Percentiles rank a stretch among this genome's conserved stretches.
phyloP scores from a whole-genome alignment of 2,329 filamentous ascomycete genomes.

The Cercospora beticola region DNA sequence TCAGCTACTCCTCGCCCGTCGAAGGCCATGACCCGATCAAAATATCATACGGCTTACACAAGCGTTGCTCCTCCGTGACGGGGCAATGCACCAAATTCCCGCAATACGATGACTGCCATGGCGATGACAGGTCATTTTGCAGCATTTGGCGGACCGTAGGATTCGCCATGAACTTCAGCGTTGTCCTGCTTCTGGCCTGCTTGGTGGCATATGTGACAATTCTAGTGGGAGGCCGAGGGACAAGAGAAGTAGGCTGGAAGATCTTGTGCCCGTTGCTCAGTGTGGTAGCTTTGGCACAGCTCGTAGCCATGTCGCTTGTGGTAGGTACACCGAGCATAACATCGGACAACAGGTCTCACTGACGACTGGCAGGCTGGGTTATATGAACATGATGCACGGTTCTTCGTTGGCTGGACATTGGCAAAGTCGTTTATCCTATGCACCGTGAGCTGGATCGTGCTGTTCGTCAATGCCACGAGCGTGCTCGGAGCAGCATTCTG shows the following conservation, averaged over 20 bases:
- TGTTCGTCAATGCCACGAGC: slow-evolving; percentile 55
- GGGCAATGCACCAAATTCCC: slow-evolving; percentile 67
- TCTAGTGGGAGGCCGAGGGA: slow-evolving; percentile 73
- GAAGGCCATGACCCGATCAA: slow-evolving; percentile 50
- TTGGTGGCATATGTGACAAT: slow-evolving; percentile 79
- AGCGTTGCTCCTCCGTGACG: slow-evolving; percentile 70
- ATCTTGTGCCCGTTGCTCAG: slow-evolving; percentile 66
- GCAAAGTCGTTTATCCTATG: slow-evolving; percentile 74
- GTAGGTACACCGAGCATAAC: slow-evolving; percentile 52
- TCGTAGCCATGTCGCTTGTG: slow-evolving; percentile 77
- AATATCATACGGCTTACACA: slow-evolving; percentile 75
- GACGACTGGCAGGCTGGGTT: slow-evolving; percentile 65
- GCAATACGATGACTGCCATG: slow-evolving; percentile 63
- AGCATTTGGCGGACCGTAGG: slow-evolving; percentile 86
- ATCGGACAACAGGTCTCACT: slow-evolving; percentile 6
- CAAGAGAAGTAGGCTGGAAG: slow-evolving; percentile 80
- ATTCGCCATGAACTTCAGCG: slow-evolving; percentile 81
- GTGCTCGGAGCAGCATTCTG: slow-evolving; percentile 67
- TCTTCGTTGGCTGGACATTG: slow-evolving; percentile 78
- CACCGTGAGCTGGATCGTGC: slow-evolving; percentile 59
- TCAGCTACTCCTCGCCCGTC: slow-evolving; percentile 50
- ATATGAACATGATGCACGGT: slow-evolving; percentile 78
- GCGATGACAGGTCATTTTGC: slow-evolving; percentile 74
- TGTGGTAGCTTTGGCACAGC: slow-evolving; percentile 66
- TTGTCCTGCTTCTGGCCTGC: slow-evolving; percentile 77